Evolutionary conservation across 2,329 filamentous ascomycete species (phyloP).

Genomic region (Dryadomyces quercivorus): DNA sequence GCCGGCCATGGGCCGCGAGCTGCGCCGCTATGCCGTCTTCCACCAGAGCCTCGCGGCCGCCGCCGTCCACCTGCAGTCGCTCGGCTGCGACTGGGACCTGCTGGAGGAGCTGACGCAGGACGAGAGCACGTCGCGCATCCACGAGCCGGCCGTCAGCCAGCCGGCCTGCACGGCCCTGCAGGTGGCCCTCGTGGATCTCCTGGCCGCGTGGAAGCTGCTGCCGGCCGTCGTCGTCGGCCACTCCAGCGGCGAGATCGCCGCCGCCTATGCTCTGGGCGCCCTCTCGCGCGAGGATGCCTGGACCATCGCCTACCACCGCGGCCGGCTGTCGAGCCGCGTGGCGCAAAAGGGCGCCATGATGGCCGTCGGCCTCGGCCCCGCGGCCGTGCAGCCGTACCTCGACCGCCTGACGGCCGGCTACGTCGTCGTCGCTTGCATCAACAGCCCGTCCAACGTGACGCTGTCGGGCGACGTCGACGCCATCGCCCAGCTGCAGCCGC

Average conservation of each 20-base stretch:
- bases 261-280: conserved; percentile 16
- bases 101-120: background rate
- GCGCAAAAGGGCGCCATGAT: conserved; percentile 12
- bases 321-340: background rate
- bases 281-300: conserved; percentile 9
- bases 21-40: background rate
- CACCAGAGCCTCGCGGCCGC: background rate
- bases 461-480: conserved; percentile 17
- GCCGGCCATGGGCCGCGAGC: conserved; percentile 2
- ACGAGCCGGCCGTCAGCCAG: conserved; percentile 14
- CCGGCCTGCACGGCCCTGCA: conserved; percentile 19
- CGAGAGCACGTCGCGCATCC: conserved; percentile 14
- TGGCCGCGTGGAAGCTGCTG: conserved; percentile 10
- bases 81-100: conserved; percentile 1
- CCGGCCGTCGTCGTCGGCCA: conserved; percentile 19
- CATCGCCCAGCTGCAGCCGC: too few relatives aligned
- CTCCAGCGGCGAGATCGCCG: conserved; percentile 22
- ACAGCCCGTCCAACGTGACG: background rate
- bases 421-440: background rate
- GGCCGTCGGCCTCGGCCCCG: conserved; percentile 7
- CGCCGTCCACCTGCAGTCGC: background rate
- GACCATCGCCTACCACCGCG: conserved; percentile 11
- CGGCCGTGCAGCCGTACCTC: background rate
- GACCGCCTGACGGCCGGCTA: background rate
- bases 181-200: conserved; percentile 16